Conservation (phyloP, 257 asterid species). For the Solanum piurae region DNA sequence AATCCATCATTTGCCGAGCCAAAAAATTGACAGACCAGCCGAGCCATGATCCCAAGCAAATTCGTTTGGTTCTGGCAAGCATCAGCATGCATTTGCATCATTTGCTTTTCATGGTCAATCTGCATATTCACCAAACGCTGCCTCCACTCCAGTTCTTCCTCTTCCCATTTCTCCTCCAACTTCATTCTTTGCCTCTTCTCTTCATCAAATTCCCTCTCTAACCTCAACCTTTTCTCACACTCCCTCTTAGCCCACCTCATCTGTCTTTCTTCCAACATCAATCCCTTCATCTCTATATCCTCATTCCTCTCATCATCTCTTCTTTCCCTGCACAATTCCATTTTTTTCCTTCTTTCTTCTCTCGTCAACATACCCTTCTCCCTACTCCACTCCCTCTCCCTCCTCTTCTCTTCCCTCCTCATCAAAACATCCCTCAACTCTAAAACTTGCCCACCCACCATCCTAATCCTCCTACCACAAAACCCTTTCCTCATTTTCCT, state of each 20-base stretch:
- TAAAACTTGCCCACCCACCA: constrained; percentile 45
- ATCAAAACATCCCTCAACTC: constrained; percentile 48
- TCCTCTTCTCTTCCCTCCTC: constrained; percentile 64
- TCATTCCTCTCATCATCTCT: constrained; percentile 35
- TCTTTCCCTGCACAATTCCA: constrained; percentile 25
- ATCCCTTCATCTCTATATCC: constrained; percentile 26
- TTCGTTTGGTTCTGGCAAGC: constrained; percentile 86
- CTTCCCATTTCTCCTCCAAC: constrained; percentile 78
- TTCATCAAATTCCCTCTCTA: constrained; percentile 52
- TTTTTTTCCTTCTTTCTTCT: constrained; percentile 23
- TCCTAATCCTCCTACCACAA: constrained; percentile 36
- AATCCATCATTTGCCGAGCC: constrained; percentile 65
- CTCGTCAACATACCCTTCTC: constrained; percentile 31
- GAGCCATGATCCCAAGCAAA: constrained; percentile 54
- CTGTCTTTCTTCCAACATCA: constrained; percentile 45
- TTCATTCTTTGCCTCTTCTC: constrained; percentile 66
- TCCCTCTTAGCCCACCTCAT: constrained; percentile 51
- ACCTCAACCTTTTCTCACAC: constrained; percentile 37
- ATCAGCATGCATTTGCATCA: constrained; percentile 90
- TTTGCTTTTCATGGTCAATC: constrained; percentile 82
- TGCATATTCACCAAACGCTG: constrained; percentile 74
- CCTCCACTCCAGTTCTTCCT: constrained; percentile 85
- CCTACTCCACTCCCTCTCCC: constrained; percentile 61
- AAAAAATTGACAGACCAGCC: constrained; percentile 67
- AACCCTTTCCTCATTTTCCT: constrained; percentile 27